Evolutionary conservation across 352 stramenopile species (phyloP).

Genomic region (Phytophthora colocasiae): DNA sequence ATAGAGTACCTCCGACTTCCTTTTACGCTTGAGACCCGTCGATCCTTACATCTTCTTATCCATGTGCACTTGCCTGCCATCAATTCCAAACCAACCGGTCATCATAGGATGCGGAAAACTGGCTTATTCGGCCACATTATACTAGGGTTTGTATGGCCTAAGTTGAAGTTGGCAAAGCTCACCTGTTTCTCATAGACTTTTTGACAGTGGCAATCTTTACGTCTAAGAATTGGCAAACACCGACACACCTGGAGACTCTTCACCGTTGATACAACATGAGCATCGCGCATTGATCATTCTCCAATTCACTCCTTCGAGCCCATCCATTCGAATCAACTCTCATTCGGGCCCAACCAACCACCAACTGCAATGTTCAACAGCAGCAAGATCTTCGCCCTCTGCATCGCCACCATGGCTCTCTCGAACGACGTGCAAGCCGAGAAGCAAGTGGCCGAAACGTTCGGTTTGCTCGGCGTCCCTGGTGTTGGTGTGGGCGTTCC

Average conservation of each 20-base stretch:
- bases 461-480: neutral
- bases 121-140: neutral
- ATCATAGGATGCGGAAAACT: neutral
- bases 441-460: conserved; percentile 7
- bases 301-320: neutral
- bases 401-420: neutral
- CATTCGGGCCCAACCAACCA: neutral
- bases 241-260: too few relatives aligned
- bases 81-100: neutral
- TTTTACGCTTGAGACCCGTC: neutral
- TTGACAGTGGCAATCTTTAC: neutral
- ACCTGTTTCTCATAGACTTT: neutral
- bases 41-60: conserved; percentile 7
- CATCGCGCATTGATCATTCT: neutral
- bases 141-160: neutral
- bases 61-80: conserved; percentile 3
- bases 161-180: neutral
- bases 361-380: conserved; percentile 3
- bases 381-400: conserved; percentile 1
- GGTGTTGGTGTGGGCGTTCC: conserved; percentile 3
- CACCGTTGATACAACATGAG: too few relatives aligned
- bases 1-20: neutral
- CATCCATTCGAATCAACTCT: neutral
- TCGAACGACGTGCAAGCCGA: neutral
- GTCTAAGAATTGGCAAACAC: too few relatives aligned